phyloP scores from a whole-genome alignment of 1,139 yeast species.

The Zygosaccharomyces sapae region DNA sequence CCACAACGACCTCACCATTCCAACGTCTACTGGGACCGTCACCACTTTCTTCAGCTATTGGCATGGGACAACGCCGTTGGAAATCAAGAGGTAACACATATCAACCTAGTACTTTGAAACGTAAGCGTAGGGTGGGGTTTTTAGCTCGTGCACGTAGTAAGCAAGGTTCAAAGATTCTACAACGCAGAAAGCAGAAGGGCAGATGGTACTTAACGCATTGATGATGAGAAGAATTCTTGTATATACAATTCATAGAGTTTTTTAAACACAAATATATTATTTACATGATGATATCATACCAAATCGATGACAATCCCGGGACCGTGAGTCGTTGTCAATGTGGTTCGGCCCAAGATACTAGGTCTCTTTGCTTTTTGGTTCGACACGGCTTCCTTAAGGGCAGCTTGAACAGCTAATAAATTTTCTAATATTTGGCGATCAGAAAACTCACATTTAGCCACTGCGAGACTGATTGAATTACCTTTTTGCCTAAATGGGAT shows the following conservation, averaged over 20 bases:
- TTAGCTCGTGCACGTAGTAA: constrained; percentile 79
- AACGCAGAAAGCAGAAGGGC: constrained; percentile 80
- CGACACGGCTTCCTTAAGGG: constrained; percentile 56
- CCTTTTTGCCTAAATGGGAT: constrained; percentile 66
- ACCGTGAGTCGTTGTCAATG: constrained; percentile 68
- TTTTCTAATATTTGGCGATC: constrained; percentile 74
- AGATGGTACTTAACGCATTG: constrained; percentile 90
- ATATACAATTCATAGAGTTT: constrained; percentile 5
- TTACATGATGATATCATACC: constrained; percentile 32
- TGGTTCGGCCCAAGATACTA: constrained; percentile 65
- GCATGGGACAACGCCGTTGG: constrained; percentile 52
- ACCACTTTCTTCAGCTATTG: constrained; percentile 7
- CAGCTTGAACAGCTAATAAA: constrained; percentile 63
- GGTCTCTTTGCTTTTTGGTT: constrained; percentile 61
- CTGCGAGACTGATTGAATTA: constrained; percentile 56
- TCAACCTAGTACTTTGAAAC: constrained; percentile 85
- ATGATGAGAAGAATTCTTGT: constrained; percentile 13
- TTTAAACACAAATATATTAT: constrained; percentile 3
- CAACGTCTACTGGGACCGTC: constrained; percentile 11
- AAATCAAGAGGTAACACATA: constrained; percentile 89
- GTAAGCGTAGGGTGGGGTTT: constrained; percentile 89
- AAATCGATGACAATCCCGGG: constrained; percentile 76
- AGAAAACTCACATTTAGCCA: constrained; percentile 75
- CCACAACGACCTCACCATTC: constrained; percentile 10
- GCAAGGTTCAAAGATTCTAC: constrained; percentile 73